Base-by-base conservation (phyloP, 1,284 basidiomycete species). In the Lignosus rhinocerotis region DNA sequence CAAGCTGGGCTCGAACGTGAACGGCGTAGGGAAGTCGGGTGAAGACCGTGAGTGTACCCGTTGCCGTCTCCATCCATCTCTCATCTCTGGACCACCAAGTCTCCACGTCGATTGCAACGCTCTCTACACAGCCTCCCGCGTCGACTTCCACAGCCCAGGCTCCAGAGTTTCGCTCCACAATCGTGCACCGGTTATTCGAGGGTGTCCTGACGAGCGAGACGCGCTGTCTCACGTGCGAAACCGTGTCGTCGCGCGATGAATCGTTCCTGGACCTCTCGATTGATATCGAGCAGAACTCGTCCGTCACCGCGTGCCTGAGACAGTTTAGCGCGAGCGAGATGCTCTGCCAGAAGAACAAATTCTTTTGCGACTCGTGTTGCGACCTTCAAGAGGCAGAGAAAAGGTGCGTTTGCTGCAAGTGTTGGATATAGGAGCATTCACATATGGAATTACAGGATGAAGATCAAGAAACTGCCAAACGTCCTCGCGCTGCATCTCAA, bases 311-410 rank as follows among this genome's bases (percentile, higher is more conserved):
- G 6, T 98, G 96, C 73, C 83, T 99, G 53, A 85, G 94, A 47
- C 93, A 96, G 72, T 99, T 99, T 73, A 96, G 94, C 68, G 94
- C 95, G 41, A 94, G 91, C 71, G 97, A 99, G 76, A 99, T 98
- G 95, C 84, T 99, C 17, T 96, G 94, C 67, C 93, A 96, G 70
- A 91, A 87, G 72, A 98, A 99, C 82, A 99, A 98, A 77, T 99
- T 98, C 75, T 98, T 95, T 75, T 99, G 96, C 73, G 97, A 99
- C 74, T 86, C 89, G 16, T 99, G 96, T 75, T 96, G 95, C 67
- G 94, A 95, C 52, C 76, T 98, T 25, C 96, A 98, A 73, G 97
- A 99, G 75, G 96, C 97, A 0, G 96, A 99, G 78, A 96, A 97
- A 79, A 83, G 96, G 93, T 93, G 61, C 63, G 86, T 74, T 41